A percentile compares a stretch with the other conserved stretches of the same genome.
phyloP scores from a whole-genome alignment of 306 rosid genomes.

The Leucaena leucocephala region DNA sequence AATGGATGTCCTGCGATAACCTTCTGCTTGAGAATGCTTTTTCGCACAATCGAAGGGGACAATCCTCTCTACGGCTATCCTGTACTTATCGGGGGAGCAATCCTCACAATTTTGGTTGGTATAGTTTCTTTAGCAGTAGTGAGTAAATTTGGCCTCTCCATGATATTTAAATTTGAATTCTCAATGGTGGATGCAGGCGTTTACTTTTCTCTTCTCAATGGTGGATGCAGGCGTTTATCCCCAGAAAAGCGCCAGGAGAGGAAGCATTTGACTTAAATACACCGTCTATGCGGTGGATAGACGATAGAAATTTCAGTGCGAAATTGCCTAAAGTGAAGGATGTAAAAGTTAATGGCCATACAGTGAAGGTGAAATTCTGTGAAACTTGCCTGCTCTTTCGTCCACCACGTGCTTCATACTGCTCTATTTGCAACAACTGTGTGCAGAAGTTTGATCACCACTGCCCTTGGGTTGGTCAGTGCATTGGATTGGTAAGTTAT shows the following conservation, averaged over 20 bases:
- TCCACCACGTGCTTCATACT: constrained; percentile 94
- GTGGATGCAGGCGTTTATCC: constrained; percentile 74
- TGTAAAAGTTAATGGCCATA: constrained; percentile 64
- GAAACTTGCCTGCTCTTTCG: constrained; percentile 91
- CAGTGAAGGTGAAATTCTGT: constrained; percentile 81
- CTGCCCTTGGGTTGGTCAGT: constrained; percentile 99
- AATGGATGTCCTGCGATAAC: constrained; percentile 88
- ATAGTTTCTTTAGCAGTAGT: constrained; percentile 34
- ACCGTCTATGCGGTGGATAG: constrained; percentile 70
- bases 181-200: constrained; percentile 60
- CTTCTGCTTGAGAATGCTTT: constrained; percentile 73
- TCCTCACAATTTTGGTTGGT: constrained; percentile 90
- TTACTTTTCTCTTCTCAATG: constrained; percentile 63
- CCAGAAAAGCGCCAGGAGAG: constrained; percentile 62
- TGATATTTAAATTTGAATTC: constrained; percentile 33
- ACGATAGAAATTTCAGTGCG: constrained; percentile 45
- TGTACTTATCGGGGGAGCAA: constrained; percentile 59
- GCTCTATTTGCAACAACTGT: constrained; percentile 92
- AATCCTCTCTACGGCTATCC: constrained; percentile 46
- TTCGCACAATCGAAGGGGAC: constrained; percentile 37
- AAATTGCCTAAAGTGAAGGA: constrained; percentile 79
- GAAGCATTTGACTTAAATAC: constrained; percentile 43
- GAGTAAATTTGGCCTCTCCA: constrained; percentile 24
- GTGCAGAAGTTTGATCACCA: constrained; percentile 97
- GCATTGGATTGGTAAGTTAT: constrained; percentile 81